Percentiles rank a stretch among this genome's conserved stretches.
These are phyloP conservation scores for Debaryomyces robertsiae DNA, from an alignment of 1,139 yeast genomes.

Conservation along the genomic window DNA sequence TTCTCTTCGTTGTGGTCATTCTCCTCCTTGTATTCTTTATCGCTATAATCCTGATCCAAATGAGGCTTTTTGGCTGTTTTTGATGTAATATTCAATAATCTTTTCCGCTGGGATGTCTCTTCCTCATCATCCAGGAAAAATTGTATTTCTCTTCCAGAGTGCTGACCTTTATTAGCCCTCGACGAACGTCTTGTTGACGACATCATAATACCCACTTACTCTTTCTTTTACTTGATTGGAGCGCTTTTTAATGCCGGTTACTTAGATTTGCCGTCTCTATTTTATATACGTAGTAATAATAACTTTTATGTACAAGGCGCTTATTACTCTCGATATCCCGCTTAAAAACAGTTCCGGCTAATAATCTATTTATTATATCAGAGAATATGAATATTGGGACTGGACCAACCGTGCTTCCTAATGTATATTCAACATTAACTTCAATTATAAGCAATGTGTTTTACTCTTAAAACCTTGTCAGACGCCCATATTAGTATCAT, in stretches of 20 bases:
- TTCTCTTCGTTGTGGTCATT: slow-evolving; percentile 16
- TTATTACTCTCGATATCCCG: slow-evolving; percentile 1
- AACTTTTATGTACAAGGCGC: not conserved
- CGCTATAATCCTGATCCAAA: slow-evolving; percentile 14
- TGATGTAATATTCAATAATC: not conserved
- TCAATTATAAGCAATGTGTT: too few species aligned
- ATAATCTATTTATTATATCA: slow-evolving; percentile 7
- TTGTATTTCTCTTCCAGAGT: slow-evolving; percentile 33
- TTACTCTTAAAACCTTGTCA: too few species aligned
- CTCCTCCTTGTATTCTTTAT: slow-evolving; percentile 13
- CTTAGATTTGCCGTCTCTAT: slow-evolving; percentile 7
- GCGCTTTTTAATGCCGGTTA: slow-evolving; percentile 5
- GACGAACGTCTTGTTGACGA: slow-evolving; percentile 35
- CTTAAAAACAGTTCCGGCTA: too few species aligned
- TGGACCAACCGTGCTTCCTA: too few species aligned
- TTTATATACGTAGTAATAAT: slow-evolving; percentile 6
- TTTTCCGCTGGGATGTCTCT: slow-evolving; percentile 5
- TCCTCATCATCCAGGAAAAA: slow-evolving; percentile 19
- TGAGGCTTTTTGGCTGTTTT: slow-evolving; percentile 12
- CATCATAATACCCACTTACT: slow-evolving; percentile 6
- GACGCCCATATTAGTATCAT: too few species aligned
- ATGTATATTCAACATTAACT: too few species aligned
- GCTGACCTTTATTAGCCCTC: slow-evolving; percentile 45
- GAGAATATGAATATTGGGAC: slow-evolving; percentile 5
- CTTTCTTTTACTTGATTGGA: slow-evolving; percentile 1